Percentiles rank a stretch among this genome's conserved stretches.
Conservation (phyloP, 176 grass and related monocot species). For the Carex kokanica region DNA sequence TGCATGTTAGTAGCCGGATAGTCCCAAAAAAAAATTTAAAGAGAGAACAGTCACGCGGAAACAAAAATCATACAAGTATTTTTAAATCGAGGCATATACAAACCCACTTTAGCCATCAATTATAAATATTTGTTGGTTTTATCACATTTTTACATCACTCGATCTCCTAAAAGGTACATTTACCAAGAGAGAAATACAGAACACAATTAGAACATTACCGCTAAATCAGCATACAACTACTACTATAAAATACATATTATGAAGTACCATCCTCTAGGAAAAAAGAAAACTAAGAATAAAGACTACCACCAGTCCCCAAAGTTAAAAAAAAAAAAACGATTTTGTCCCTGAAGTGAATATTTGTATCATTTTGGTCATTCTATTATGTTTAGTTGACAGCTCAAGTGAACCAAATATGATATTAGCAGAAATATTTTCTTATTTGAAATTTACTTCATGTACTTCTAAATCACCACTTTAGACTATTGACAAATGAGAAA, state of each 20-base stretch:
- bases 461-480: background rate
- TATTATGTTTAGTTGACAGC: background rate
- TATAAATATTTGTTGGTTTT: background rate
- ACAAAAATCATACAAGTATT: background rate
- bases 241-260: background rate
- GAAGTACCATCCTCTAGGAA: background rate
- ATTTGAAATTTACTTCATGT: background rate
- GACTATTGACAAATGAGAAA: slow-evolving; percentile 5
- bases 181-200: background rate
- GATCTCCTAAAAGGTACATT: background rate
- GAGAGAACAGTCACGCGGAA: background rate
- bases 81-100: background rate
- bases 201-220: background rate
- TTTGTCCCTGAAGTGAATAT: background rate
- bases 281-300: background rate
- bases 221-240: slow-evolving; percentile 5
- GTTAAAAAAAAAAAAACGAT: background rate
- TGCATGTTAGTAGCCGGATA: background rate
- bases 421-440: background rate
- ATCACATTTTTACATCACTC: slow-evolving; percentile 12
- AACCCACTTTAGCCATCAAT: background rate
- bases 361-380: slow-evolving; percentile 18
- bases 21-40: background rate
- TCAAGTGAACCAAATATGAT: background rate
- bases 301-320: background rate